These are phyloP conservation scores for Botryobasidium botryosum DNA, from an alignment of 768 basidiomycete species.

Conservation along the genomic window DNA sequence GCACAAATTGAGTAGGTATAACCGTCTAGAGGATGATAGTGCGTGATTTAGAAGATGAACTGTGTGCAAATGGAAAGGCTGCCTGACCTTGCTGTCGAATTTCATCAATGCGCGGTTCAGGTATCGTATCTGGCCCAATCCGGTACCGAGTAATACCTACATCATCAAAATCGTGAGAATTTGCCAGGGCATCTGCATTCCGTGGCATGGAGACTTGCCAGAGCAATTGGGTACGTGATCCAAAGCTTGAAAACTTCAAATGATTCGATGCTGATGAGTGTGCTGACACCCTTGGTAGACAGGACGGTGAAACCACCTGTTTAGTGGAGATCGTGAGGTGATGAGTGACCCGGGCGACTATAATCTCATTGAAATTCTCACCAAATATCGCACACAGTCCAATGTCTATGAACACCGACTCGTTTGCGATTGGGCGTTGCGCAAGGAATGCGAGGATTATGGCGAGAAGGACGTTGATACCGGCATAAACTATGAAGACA, in stretches of 20 bases:
- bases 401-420: conserved; percentile 69
- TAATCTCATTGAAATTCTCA: too few relatives aligned
- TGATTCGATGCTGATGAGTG: conserved; percentile 64
- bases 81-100: conserved; percentile 71
- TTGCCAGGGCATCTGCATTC: conserved; percentile 16
- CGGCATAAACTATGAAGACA: conserved; percentile 60
- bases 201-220: conserved; percentile 32
- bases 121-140: conserved; percentile 70
- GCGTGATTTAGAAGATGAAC: conserved; percentile 3
- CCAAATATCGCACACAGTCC: conserved; percentile 56
- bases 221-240: conserved; percentile 69
- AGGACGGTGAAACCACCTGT: conserved; percentile 88
- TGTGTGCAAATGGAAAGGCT: neutral
- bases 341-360: too few relatives aligned
- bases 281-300: conserved; percentile 82
- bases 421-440: conserved; percentile 40
- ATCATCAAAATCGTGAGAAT: conserved; percentile 1
- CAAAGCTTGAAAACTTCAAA: conserved; percentile 56
- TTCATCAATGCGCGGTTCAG: conserved; percentile 77
- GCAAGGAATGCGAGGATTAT: conserved; percentile 46
- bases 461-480: conserved; percentile 40
- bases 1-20: conserved; percentile 87
- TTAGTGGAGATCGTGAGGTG: too few relatives aligned
- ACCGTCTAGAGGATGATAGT: conserved; percentile 39
- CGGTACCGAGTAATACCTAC: conserved; percentile 55